Percentiles rank a stretch among this genome's conserved stretches.
Conservation (phyloP, 768 basidiomycete species). For the Leucocoprinus birnbaumii region DNA sequence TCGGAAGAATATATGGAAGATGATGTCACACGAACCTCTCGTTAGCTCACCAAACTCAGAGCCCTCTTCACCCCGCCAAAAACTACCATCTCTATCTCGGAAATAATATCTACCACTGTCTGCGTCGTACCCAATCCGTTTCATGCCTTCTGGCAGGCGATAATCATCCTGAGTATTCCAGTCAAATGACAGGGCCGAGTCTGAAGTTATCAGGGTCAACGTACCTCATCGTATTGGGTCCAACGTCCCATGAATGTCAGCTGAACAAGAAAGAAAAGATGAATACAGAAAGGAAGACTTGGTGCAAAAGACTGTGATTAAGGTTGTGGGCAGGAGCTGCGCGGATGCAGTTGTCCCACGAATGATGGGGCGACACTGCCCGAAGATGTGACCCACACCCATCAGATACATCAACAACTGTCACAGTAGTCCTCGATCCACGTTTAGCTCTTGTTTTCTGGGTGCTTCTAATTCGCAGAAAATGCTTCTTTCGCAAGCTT, state of each 20-base stretch:
- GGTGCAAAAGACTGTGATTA: constrained; percentile 1
- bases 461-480: constrained; percentile 1
- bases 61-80: constrained; percentile 60
- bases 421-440: neutral
- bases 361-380: neutral
- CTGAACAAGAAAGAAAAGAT: neutral
- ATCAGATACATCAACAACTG: neutral
- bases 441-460: neutral
- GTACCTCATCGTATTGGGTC: constrained; percentile 45
- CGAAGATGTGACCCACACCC: constrained; percentile 1
- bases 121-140: constrained; percentile 74
- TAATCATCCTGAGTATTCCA: constrained; percentile 40
- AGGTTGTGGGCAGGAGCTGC: neutral
- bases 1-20: neutral
- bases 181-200: neutral
- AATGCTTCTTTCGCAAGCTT: constrained; percentile 7
- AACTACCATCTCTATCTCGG: constrained; percentile 48
- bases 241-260: constrained; percentile 31
- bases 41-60: constrained; percentile 60
- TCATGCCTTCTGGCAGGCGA: constrained; percentile 54
- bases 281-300: constrained; percentile 5
- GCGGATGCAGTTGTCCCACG: neutral
- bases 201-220: constrained; percentile 12
- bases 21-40: constrained; percentile 29
- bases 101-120: constrained; percentile 69